A percentile compares a stretch with the other conserved stretches of the same genome.
Evolutionary conservation across 2,329 filamentous ascomycete genomes (phyloP).

Genomic region (Trichoderma sp.): DNA sequence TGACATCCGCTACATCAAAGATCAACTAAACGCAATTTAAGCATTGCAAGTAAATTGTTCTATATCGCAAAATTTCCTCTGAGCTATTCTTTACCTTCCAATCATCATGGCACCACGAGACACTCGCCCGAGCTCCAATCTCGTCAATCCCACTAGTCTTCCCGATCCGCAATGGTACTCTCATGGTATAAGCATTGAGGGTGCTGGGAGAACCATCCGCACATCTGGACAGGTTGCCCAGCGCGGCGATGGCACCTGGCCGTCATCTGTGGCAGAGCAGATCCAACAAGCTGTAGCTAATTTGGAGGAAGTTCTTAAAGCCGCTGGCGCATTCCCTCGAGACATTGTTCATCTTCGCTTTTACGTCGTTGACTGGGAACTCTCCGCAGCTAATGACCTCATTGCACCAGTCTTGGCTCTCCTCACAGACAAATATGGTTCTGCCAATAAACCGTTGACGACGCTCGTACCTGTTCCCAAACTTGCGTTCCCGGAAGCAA

Average conservation of each 20-base stretch:
- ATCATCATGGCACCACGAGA: background rate
- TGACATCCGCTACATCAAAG: background rate
- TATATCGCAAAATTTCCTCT: background rate
- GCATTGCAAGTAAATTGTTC: background rate
- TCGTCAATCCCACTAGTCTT: background rate
- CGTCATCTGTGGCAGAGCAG: background rate
- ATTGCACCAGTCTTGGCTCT: background rate
- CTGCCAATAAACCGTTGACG: conserved; percentile 2
- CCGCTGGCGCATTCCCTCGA: background rate
- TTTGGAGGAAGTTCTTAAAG: background rate
- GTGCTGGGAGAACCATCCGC: background rate
- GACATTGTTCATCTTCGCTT: conserved; percentile 3
- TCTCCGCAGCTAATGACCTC: background rate
- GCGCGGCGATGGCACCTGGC: background rate
- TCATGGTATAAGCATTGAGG: background rate
- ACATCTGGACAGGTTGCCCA: background rate
- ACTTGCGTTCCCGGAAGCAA: background rate
- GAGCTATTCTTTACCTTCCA: background rate
- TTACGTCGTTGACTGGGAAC: background rate
- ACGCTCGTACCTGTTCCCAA: conserved; percentile 12
- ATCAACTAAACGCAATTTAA: background rate
- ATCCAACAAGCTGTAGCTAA: background rate
- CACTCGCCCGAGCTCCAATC: background rate
- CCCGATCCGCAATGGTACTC: background rate
- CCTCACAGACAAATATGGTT: background rate